Base-by-base conservation (phyloP, 768 basidiomycete genomes). In the Mycena alexandri region DNA sequence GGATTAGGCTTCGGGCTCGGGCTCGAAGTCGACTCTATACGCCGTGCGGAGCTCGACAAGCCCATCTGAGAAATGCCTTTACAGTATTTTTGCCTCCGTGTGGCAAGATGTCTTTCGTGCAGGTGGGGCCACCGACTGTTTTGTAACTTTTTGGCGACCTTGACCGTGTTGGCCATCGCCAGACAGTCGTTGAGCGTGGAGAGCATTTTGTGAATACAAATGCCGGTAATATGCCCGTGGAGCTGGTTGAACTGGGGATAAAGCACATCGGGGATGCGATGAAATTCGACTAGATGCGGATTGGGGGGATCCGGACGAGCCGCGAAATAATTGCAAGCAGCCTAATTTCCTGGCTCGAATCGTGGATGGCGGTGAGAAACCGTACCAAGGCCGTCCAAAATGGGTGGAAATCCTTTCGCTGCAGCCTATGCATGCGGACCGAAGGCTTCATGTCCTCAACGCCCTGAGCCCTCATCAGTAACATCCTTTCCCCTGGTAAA, bases 181-280 rank as follows among this genome's bases (percentile, higher is more conserved):
- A 61, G 59, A 43, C 59, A 61, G 29, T 29, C 29, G 29, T 29
- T 29, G 29, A 29, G 29, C 11, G 48, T 41, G 17, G 59, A 61
- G 24, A 61, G 48, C 59, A 61, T 25, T 41, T 61, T 61, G 59
- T 61, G 59, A 7, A 61, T 61, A 33, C 59, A 61, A 19, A 61
- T 9, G 36, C 21, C 34, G 24, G 51, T 38, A 33, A 52, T 51
- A 13, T 51, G 48, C 1, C 38, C 48, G 24, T 36, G 36, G 9
- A 14, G 36, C n/a, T 60, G 21, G n/a, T 61, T 17, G 16, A 51
- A 29, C 11, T 42, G 22, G 22, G 58, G 58, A 46, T 48, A 59
- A 7, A 59, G 46, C 33, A 42, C 12, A 14, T 41, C 14, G 38
- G 48, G 48, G 16, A 61, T 43, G 48, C 25, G 25, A 43, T 61